Evolutionary conservation across 1,139 yeast genomes (phyloP).

Genomic region (Saccharomyces hybrid): DNA sequence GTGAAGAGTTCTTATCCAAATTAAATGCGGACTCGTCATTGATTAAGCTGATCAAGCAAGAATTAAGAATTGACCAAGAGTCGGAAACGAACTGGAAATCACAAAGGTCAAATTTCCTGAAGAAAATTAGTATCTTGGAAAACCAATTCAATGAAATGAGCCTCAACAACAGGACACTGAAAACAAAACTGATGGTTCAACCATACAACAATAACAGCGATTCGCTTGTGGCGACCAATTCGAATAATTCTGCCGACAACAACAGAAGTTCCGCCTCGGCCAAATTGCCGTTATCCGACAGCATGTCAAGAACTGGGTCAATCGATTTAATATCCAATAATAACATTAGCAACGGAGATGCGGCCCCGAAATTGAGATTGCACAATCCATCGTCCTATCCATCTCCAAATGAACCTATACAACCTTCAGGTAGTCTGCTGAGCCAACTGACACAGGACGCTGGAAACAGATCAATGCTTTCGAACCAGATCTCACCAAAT

Average conservation of each 20-base stretch:
- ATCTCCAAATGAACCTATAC: neutral
- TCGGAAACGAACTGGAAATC: slow-evolving; percentile 23
- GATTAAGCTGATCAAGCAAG: slow-evolving; percentile 21
- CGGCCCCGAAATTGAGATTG: slow-evolving; percentile 13
- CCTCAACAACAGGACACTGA: slow-evolving; percentile 20
- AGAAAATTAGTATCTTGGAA: slow-evolving; percentile 20
- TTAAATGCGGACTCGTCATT: slow-evolving; percentile 19
- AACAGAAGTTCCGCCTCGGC: neutral
- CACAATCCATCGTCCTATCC: slow-evolving; percentile 23
- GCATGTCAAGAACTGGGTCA: slow-evolving; percentile 1
- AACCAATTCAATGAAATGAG: slow-evolving; percentile 20
- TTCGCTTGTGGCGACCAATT: neutral
- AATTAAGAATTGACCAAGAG: slow-evolving; percentile 23
- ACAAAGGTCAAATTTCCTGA: slow-evolving; percentile 15
- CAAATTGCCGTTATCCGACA: neutral
- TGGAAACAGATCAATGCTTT: neutral
- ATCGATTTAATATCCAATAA: neutral
- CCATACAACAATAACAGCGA: slow-evolving; percentile 13
- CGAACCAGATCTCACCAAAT: neutral
- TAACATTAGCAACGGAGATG: neutral
- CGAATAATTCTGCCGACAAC: neutral
- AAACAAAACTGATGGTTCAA: slow-evolving; percentile 20
- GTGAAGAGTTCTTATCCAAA: slow-evolving; percentile 20
- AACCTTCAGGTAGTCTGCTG: neutral
- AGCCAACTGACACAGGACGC: neutral